phyloP scores from a whole-genome alignment of 176 grass and related monocot genomes.

The Poa pratensis region DNA sequence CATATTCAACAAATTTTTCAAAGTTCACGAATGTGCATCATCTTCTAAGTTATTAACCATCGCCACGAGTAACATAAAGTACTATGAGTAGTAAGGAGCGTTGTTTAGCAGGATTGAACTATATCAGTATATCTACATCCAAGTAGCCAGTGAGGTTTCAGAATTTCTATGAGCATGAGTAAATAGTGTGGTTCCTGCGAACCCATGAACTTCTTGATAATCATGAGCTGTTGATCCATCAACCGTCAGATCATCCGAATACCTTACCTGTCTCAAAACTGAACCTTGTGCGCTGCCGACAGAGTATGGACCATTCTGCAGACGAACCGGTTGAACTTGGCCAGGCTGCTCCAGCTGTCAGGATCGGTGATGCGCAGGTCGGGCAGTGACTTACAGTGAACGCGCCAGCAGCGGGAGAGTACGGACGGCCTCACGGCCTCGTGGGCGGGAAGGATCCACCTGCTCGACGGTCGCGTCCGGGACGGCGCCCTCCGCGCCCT shows the following conservation, averaged over 20 bases:
- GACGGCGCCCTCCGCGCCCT: too few relatives aligned
- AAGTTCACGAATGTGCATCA: not conserved
- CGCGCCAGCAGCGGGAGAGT: too few relatives aligned
- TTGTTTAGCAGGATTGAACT: not conserved
- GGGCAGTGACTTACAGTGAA: too few relatives aligned
- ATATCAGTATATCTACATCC: not conserved
- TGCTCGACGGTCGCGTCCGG: too few relatives aligned
- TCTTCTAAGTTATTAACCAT: not conserved
- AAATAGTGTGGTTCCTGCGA: not conserved
- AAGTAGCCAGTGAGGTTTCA: not conserved
- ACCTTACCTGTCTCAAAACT: not conserved
- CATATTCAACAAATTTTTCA: slow-evolving; percentile 1
- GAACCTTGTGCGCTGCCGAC: not conserved
- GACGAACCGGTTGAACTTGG: too few relatives aligned
- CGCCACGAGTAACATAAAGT: not conserved
- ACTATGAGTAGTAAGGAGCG: not conserved
- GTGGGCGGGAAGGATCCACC: too few relatives aligned
- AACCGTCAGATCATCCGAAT: not conserved
- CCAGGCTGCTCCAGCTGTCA: too few relatives aligned
- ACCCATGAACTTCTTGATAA: not conserved
- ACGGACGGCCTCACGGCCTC: too few relatives aligned
- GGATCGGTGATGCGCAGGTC: too few relatives aligned
- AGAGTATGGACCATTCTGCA: too few relatives aligned
- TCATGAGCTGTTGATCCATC: not conserved
- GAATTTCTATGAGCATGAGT: not conserved